Evolutionary conservation across 305 asterid genomes (phyloP), one percentile per base, ranked within the genome.

Genomic region (Fraxinus albicans): DNA sequence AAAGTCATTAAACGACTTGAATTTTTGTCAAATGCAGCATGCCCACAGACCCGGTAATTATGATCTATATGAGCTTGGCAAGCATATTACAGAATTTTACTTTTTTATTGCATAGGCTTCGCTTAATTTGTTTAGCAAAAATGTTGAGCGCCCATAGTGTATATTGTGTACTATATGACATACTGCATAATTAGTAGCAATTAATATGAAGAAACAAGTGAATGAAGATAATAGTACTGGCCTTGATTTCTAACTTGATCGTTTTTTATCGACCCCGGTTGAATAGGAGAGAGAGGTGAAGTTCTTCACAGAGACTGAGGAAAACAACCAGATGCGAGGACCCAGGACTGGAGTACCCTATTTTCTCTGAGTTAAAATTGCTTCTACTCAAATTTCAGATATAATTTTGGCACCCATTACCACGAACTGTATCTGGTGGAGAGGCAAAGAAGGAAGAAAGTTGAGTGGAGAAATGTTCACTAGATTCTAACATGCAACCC

Each of bases 271-370:
- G 36, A 50, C 53, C 23, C 53, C 42, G 29, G 17, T 58, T 80
- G 78, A 70, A 70, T 81, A 95, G 98, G 99, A 94, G 91, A 86
- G 98, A 81, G 97, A 92, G 84, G 98, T 96, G 86, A 95, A 96
- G 93, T 96, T 96, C 86, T 96, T 96, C 93, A 93, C 99, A 2
- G 99, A 96, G 89, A 96, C 99, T 0, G 99, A 96, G 88, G 98
- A 96, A 87, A 96, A 95, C 94, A 96, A 96, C 89, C 99, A 96
- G 78, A 96, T 96, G 99, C 90, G 99, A 85, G 99, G 99, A 60
- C 99, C 98, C 9, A 93, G 99, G 89, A 91, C 92, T 10, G 99
- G 99, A 88, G 99, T 96, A 33, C 98, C 98, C 1, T 96, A 96
- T 90, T 96, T 96, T 82, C 94, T 96, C 53, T 94, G 88, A 91